Base-by-base conservation (phyloP, 2,329 filamentous ascomycete genomes). In the Biscogniauxia marginata region DNA sequence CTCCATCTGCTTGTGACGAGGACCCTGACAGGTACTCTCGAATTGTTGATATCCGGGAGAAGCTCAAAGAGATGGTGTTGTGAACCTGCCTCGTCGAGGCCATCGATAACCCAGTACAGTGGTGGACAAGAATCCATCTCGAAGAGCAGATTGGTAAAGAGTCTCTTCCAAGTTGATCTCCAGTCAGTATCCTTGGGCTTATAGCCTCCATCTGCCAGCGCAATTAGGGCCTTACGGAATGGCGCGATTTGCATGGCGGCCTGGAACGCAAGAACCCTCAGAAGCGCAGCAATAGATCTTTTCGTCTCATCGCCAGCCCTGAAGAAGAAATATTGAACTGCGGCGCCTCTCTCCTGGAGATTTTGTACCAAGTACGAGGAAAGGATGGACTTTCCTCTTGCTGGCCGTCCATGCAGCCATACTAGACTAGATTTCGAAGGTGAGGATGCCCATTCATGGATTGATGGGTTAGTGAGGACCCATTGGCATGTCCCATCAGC, bases 31-130 rank as follows among this genome's bases (percentile, higher is more conserved):
- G 49, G 45, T 7, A 23, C 50, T 16, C n/a, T 18, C 21, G 52
- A 54, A 21, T 16, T 19, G 1, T 22, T 50, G 9, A 55, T 19
- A 21, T 52, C 52, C 21, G 39, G 44, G 11, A 54, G 45, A 4
- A 60, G 9, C n/a, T 60, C 60, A 7, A 62, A 23, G 4, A 58
- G 46, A 21, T 50, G 18, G n/a, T 51, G 45, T 0, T 49, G 23
- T 1, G 39, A 45, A 22, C 50, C 39, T 3, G 50, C 55, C 16
- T 62, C 60, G 16, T 62, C 60, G 0, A 62, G 46, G n/a, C 20
- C 60, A 19, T 62, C 60, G 18, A 62, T 56, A 9, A 62, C 46
- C 60, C 57, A 62, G 48, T 60, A 62, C 19, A 62, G 46, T 5
- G 50, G 50, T 1, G 7, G 8, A 2, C 24, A 8, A 3, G 48